Conservation (phyloP, 495 filamentous ascomycete species). For the Aspergillus ellipticus region DNA sequence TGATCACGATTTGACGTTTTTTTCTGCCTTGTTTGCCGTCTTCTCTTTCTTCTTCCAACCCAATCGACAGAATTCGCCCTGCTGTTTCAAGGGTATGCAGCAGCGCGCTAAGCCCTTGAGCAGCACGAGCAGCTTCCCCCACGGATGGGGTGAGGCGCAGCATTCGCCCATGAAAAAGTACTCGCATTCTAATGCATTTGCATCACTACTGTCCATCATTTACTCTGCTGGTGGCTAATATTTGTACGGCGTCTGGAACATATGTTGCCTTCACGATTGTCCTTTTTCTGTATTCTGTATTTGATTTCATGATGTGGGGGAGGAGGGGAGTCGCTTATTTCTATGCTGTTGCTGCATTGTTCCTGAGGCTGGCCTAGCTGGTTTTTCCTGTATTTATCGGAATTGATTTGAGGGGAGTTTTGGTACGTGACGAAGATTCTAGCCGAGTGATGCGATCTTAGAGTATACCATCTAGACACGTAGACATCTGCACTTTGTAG, state of each 20-base stretch:
- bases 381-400: slow-evolving; percentile 14
- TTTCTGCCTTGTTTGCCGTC: neutral
- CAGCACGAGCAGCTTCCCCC: neutral
- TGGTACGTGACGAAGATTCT: neutral
- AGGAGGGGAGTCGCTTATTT: neutral
- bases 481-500: too few species aligned
- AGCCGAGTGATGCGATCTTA: neutral
- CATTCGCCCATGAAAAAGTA: neutral
- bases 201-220: neutral
- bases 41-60: neutral
- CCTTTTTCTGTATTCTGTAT: slow-evolving; percentile 7
- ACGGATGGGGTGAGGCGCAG: neutral
- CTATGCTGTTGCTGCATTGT: slow-evolving; percentile 4
- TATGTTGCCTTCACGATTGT: neutral
- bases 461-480: neutral
- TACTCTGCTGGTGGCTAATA: neutral
- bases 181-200: neutral
- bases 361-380: neutral
- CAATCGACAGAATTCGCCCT: neutral
- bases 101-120: neutral
- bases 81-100: neutral
- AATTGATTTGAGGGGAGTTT: slow-evolving; percentile 11
- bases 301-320: slow-evolving; percentile 11
- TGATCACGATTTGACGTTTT: neutral
- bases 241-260: neutral